Conservation (phyloP, 805 yeast species). For the Candida boidinii region DNA sequence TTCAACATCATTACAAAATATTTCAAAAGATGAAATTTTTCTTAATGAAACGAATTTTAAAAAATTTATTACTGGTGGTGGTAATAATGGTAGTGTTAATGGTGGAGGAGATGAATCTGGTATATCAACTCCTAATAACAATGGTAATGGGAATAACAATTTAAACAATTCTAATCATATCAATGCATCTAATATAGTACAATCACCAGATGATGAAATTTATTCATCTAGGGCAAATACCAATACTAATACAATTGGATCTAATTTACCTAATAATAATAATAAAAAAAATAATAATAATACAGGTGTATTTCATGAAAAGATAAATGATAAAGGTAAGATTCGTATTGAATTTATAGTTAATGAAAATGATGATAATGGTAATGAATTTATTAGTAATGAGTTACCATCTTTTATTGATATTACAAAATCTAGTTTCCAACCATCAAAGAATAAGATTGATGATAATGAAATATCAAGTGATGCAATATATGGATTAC, state of each 20-base stretch:
- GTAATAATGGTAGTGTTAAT: conserved; percentile 9
- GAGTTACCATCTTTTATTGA: conserved; percentile 32
- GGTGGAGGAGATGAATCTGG: conserved; percentile 7
- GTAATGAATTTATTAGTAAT: not conserved
- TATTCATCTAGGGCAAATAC: not conserved
- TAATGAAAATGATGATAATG: conserved; percentile 19
- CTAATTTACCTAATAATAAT: not conserved
- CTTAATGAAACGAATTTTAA: conserved; percentile 26
- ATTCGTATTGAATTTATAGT: conserved; percentile 37
- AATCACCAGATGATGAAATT: not conserved
- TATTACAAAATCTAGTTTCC: conserved; percentile 31
- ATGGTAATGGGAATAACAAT: conserved; percentile 1
- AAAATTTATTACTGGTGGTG: conserved; percentile 22
- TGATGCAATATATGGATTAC: conserved; percentile 77
- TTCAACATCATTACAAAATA: conserved; percentile 46
- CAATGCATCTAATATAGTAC: not conserved
- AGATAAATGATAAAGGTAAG: conserved; percentile 36
- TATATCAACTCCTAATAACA: not conserved
- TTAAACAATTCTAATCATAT: not conserved
- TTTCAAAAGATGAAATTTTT: conserved; percentile 25
- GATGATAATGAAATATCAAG: conserved; percentile 58
- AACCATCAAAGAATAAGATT: conserved; percentile 30
- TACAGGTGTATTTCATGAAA: conserved; percentile 32
- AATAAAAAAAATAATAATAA: not conserved
- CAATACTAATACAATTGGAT: not conserved